Evolutionary conservation across 108 stramenopile species (phyloP), one percentile per base, ranked within the genome.

Genomic region (Mayamaea pseudoterrestris): DNA sequence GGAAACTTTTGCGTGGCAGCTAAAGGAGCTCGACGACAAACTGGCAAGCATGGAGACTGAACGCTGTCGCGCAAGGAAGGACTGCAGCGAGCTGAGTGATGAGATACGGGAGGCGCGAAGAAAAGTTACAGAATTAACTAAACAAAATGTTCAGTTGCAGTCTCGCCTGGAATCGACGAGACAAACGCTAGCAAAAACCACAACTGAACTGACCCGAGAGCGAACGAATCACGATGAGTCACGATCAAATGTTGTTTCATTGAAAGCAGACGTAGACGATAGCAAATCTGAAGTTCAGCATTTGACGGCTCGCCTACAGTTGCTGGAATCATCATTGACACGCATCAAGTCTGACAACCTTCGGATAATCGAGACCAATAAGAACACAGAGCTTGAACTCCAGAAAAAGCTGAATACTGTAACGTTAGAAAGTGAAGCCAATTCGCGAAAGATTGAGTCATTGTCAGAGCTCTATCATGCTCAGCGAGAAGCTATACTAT

Each of bases 261-360:
- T n/a, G n/a, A n/a, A n/a, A n/a, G n/a, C n/a, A n/a, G n/a, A n/a
- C n/a, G n/a, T n/a, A n/a, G n/a, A n/a, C n/a, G n/a, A n/a, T n/a
- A n/a, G n/a, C n/a, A n/a, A n/a, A n/a, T n/a, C n/a, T 16, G 55
- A 56, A 35, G 3, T 34, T 2, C 44, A 56, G 13, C 55, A 47
- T 24, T 32, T 44, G 13, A 31, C 20, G 3, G 30, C 45, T 2
- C 26, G 27, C 8, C 1, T 28, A 22, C 44, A 56, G 25, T 30
- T 56, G 13, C 12, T 46, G 20, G 35, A 34, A 27, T 27, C 55
- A 16, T 46, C 55, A 1, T 27, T 56, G 11, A 23, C 45, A 34
- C 47, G 55, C 9, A 24, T 56, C 16, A 56, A 47, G 23, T 56
- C 55, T 6, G 45, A 47, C 21, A 17, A 26, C n/a, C 7, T 56